Conservation (phyloP, 2,329 filamentous ascomycete genomes). For the Pseudocercospora cruenta region DNA sequence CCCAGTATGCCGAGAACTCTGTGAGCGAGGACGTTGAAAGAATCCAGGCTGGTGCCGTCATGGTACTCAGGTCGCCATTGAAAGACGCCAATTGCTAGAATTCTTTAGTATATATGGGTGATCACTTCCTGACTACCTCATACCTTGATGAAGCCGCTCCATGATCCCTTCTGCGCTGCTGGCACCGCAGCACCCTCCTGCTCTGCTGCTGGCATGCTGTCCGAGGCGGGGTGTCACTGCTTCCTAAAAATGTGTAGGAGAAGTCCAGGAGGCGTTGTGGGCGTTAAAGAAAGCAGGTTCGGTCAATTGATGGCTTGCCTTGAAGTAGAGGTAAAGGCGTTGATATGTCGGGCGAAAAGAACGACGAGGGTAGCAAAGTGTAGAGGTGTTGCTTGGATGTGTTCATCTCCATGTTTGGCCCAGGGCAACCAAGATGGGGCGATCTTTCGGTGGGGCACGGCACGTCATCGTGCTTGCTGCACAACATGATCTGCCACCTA, state of each 20-base stretch:
- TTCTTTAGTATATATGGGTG: constrained; percentile 8
- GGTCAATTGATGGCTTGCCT: background rate
- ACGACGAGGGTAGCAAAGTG: background rate
- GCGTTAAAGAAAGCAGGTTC: background rate
- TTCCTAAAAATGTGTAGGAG: background rate
- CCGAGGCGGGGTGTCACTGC: background rate
- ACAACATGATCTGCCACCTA: too few relatives aligned
- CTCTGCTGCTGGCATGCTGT: constrained; percentile 23
- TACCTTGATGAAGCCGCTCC: constrained; percentile 56
- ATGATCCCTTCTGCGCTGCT: constrained; percentile 50
- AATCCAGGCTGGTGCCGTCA: constrained; percentile 61
- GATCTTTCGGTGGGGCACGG: background rate
- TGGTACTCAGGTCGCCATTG: constrained; percentile 60
- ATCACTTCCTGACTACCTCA: background rate
- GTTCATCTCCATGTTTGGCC: background rate
- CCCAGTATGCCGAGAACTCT: constrained; percentile 62
- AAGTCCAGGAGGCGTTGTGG: background rate
- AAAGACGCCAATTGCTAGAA: constrained; percentile 57
- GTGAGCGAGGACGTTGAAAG: constrained; percentile 59
- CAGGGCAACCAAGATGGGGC: background rate
- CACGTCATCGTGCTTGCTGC: background rate
- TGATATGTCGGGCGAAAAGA: background rate
- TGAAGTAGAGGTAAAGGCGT: background rate
- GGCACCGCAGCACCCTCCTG: constrained; percentile 52
- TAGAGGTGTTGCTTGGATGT: background rate